phyloP scores from a whole-genome alignment of 768 basidiomycete species.

The Amanita brunnescens region DNA sequence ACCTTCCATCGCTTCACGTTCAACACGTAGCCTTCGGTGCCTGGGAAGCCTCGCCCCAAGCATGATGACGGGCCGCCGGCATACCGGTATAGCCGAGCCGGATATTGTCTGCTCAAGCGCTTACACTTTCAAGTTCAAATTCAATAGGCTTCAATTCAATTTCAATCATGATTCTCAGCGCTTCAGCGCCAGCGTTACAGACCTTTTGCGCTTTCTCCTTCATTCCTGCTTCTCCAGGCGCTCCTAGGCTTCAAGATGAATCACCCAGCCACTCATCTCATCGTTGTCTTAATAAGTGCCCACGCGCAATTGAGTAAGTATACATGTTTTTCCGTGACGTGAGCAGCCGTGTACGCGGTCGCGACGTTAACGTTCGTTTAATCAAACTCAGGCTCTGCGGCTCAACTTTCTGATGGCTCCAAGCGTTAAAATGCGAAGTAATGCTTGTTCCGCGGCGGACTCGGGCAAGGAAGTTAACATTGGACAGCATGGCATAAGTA shows the following conservation, averaged over 20 bases:
- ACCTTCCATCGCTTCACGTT: conserved; percentile 26
- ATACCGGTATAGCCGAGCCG: neutral
- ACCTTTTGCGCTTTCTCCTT: too few relatives aligned
- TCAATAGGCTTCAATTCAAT: too few relatives aligned
- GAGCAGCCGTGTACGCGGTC: neutral
- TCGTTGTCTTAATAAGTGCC: too few relatives aligned
- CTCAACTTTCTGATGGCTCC: neutral
- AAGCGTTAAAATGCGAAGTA: neutral
- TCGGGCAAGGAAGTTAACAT: neutral
- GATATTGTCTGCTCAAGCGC: too few relatives aligned
- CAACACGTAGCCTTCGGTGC: neutral
- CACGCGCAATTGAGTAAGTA: neutral
- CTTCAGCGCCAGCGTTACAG: too few relatives aligned
- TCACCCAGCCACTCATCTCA: neutral
- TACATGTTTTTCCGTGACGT: neutral
- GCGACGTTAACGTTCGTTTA: neutral
- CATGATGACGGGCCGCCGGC: too few relatives aligned
- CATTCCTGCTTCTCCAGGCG: too few relatives aligned
- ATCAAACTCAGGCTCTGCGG: neutral
- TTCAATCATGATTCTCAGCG: too few relatives aligned
- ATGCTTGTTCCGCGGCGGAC: neutral
- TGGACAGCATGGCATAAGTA: neutral
- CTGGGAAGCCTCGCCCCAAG: neutral
- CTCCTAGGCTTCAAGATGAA: neutral
- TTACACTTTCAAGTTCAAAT: too few relatives aligned